These are phyloP conservation scores for Parachaetomium inaequale DNA, from an alignment of 495 filamentous ascomycete species.

Conservation along the genomic window DNA sequence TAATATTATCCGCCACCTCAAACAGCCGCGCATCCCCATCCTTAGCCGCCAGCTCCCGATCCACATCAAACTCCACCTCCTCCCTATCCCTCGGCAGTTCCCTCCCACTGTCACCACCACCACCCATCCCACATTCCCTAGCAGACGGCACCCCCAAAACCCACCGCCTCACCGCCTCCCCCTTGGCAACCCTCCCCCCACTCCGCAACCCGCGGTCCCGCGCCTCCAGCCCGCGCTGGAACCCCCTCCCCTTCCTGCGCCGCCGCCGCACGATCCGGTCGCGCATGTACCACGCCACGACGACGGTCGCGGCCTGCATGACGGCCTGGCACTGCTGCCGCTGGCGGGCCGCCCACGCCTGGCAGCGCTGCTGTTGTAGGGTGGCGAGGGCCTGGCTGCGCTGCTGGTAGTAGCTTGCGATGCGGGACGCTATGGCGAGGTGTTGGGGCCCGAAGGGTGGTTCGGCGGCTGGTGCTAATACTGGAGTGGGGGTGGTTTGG, in stretches of 20 bases:
- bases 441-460: slow-evolving; percentile 28
- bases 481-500: slow-evolving; percentile 1
- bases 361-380: slow-evolving; percentile 38
- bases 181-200: slow-evolving; percentile 27
- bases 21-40: slow-evolving; percentile 35
- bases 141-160: slow-evolving; percentile 29
- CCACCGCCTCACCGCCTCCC: slow-evolving; percentile 35
- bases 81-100: slow-evolving; percentile 10
- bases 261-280: slow-evolving; percentile 34
- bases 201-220: background rate
- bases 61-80: slow-evolving; percentile 34
- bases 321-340: slow-evolving; percentile 36
- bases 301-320: slow-evolving; percentile 36
- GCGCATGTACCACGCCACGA: slow-evolving; percentile 39
- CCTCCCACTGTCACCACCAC: background rate
- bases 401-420: slow-evolving; percentile 39
- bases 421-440: slow-evolving; percentile 39
- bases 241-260: slow-evolving; percentile 21
- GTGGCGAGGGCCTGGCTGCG: slow-evolving; percentile 35
- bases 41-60: slow-evolving; percentile 22
- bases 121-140: background rate
- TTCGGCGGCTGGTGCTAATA: background rate
- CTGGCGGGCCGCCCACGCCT: slow-evolving; percentile 36
- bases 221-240: slow-evolving; percentile 25
- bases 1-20: slow-evolving; percentile 33